A percentile compares a stretch with the other conserved stretches of the same genome.
Conservation (phyloP, 1,139 yeast genomes). For the Geotrichum phurueaensis region DNA sequence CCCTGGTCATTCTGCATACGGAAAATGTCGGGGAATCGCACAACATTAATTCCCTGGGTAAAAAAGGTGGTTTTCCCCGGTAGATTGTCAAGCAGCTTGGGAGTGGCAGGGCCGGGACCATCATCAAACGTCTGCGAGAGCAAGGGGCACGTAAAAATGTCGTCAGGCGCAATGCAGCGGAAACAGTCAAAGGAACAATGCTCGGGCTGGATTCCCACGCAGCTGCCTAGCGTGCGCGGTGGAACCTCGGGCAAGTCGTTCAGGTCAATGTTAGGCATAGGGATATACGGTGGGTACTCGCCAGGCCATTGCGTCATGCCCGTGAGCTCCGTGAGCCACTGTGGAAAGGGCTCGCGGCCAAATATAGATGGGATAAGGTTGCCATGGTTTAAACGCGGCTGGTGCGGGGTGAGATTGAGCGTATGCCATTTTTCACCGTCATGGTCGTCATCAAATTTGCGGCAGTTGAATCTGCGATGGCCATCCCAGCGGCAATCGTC, state of each 20-base stretch:
- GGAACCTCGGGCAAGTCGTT: slow-evolving; percentile 45
- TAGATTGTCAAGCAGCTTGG: slow-evolving; percentile 49
- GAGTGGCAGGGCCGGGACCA: slow-evolving; percentile 78
- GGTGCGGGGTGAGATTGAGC: neutral
- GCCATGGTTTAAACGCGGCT: neutral
- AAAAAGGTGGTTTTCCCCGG: slow-evolving; percentile 66
- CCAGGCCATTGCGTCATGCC: slow-evolving; percentile 80
- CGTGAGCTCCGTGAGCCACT: slow-evolving; percentile 72
- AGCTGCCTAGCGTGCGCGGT: slow-evolving; percentile 53
- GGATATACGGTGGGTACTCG: slow-evolving; percentile 77
- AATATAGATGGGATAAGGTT: neutral
- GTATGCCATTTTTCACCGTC: slow-evolving; percentile 1
- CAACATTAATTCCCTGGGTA: slow-evolving; percentile 75
- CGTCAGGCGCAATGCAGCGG: slow-evolving; percentile 73
- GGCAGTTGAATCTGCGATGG: neutral
- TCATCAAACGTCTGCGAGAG: slow-evolving; percentile 90
- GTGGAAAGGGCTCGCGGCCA: slow-evolving; percentile 45
- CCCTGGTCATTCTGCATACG: slow-evolving; percentile 51
- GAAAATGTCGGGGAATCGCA: slow-evolving; percentile 70
- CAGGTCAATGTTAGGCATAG: slow-evolving; percentile 64
- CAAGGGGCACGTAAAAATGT: slow-evolving; percentile 62
- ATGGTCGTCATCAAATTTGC: slow-evolving; percentile 3
- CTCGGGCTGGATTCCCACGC: slow-evolving; percentile 44
- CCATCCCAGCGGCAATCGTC: neutral
- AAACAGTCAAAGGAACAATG: slow-evolving; percentile 83